A percentile compares a stretch with the other conserved stretches of the same genome.
Conservation (phyloP, 805 yeast genomes). For the Spathaspora boniae region DNA sequence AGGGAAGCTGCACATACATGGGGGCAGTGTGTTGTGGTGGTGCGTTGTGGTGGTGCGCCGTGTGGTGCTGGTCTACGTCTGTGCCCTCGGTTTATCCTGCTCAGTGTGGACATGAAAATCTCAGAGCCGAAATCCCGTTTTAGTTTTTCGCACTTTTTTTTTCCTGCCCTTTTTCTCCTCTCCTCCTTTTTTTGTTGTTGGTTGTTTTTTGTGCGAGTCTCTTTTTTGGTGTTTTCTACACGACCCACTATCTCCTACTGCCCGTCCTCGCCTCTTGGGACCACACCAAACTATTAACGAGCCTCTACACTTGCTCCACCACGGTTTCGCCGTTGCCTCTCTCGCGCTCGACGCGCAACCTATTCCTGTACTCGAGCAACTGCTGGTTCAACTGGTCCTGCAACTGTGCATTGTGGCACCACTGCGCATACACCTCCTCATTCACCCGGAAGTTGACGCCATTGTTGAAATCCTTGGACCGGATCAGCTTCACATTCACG, state of each 20-base stretch:
- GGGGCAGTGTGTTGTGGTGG: neutral
- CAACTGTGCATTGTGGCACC: slow-evolving; percentile 38
- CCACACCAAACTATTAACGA: neutral
- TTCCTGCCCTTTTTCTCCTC: neutral
- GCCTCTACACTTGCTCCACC: neutral
- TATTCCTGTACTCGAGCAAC: slow-evolving; percentile 24
- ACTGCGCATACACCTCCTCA: slow-evolving; percentile 36
- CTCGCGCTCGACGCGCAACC: slow-evolving; percentile 12
- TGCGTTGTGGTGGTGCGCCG: neutral
- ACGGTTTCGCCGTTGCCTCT: neutral
- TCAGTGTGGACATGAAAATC: too few relatives aligned
- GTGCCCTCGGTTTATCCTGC: neutral
- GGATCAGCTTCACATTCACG: slow-evolving; percentile 18
- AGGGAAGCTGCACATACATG: slow-evolving; percentile 43
- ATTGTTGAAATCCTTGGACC: slow-evolving; percentile 19
- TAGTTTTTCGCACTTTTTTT: neutral
- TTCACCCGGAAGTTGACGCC: slow-evolving; percentile 55
- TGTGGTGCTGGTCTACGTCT: neutral
- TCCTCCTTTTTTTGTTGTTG: slow-evolving; percentile 1
- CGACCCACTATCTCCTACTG: neutral
- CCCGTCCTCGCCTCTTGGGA: neutral
- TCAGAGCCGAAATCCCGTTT: too few relatives aligned
- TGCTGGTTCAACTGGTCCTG: slow-evolving; percentile 46
- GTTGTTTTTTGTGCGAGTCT: neutral
- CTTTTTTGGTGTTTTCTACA: too few relatives aligned